These are phyloP conservation scores for Carex cristatella DNA, from an alignment of 176 grass and related monocot species.

Conservation along the genomic window DNA sequence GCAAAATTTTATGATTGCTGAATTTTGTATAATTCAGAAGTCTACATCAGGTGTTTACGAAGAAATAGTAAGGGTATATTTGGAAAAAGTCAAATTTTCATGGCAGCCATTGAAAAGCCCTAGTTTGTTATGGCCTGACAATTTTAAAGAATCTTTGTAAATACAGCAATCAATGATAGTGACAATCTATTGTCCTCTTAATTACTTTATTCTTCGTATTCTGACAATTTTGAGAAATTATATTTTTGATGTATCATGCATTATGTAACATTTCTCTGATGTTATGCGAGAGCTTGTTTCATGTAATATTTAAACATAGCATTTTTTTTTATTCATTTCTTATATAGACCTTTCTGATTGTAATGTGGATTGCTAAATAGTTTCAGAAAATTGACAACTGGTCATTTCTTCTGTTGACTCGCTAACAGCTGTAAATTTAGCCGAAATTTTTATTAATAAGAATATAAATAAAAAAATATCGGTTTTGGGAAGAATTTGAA, in stretches of 20 bases:
- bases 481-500: no score
- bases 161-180: background rate
- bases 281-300: background rate
- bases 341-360: background rate
- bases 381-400: background rate
- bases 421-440: background rate
- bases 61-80: background rate
- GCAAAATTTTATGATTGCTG: background rate
- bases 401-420: background rate
- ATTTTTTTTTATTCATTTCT: background rate
- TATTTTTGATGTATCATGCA: background rate
- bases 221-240: background rate
- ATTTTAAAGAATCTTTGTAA: background rate
- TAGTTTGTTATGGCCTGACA: background rate
- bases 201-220: background rate
- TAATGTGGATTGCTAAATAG: background rate
- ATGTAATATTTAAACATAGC: background rate
- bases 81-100: background rate
- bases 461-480: no score
- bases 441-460: no score
- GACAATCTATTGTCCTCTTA: background rate
- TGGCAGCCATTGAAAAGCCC: background rate
- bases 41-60: background rate
- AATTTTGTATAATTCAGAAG: background rate
- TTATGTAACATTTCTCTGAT: background rate